Base-by-base conservation (phyloP, 2,329 filamentous ascomycete species). In the Phaeoacremonium minimum region DNA sequence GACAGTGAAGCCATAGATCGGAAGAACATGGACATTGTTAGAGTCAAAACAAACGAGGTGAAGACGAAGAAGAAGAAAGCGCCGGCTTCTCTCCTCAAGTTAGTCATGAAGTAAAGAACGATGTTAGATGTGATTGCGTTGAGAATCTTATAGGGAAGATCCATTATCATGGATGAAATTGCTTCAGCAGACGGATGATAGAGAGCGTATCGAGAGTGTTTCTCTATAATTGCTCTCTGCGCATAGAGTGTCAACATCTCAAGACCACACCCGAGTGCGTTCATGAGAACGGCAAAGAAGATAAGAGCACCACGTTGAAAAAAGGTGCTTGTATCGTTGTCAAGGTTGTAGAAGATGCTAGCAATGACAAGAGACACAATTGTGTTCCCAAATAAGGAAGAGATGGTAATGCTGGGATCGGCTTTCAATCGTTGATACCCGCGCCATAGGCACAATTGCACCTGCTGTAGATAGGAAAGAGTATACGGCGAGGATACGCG, bases 11-110 rank as follows among this genome's bases (percentile, higher is more conserved):
- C n/a, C n/a, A n/a, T n/a, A n/a, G n/a, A n/a, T n/a, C n/a, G n/a
- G n/a, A n/a, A n/a, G n/a, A n/a, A n/a, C n/a, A n/a, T n/a, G n/a
- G n/a, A n/a, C n/a, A n/a, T n/a, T n/a, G n/a, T n/a, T n/a, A n/a
- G n/a, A n/a, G n/a, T n/a, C n/a, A n/a, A n/a, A n/a, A n/a, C n/a
- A n/a, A n/a, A n/a, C n/a, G n/a, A n/a, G n/a, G n/a, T n/a, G n/a
- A n/a, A n/a, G n/a, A 88, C 60, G 72, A 87, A 95, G 64, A 88
- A 85, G 71, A 95, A 95, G 69, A 93, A 95, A 1, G 81, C 63
- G 3, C 82, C 84, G 0, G 85, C 67, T 44, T 84, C 80, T 35
- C 87, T 75, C 37, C 85, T 77, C 19, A 96, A 67, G 45, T 89
- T 85, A 0, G 86, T 84, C 78, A 96, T 83, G 61, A 95, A 95